These are phyloP conservation scores for Citrus australasica DNA, from an alignment of 345 rosid genomes.

Conservation along the genomic window DNA sequence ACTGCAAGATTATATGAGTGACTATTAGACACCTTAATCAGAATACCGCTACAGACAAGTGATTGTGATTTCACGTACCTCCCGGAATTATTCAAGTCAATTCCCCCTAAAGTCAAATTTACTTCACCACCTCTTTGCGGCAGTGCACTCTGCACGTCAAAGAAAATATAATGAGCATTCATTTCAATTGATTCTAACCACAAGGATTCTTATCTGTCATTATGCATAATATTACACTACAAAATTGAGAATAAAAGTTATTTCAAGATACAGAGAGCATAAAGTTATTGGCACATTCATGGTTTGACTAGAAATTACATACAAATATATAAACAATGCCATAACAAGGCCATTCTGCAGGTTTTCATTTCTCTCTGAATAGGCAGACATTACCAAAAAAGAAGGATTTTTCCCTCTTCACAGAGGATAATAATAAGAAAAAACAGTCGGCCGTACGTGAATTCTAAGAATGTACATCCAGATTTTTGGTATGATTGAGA, in stretches of 20 bases:
- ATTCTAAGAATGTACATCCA: background rate
- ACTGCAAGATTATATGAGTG: slow-evolving; percentile 42
- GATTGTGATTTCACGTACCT: slow-evolving; percentile 45
- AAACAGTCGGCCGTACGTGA: background rate
- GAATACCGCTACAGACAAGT: slow-evolving; percentile 14
- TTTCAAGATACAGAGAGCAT: background rate
- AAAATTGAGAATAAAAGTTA: background rate
- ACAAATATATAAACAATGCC: background rate
- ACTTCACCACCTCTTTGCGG: slow-evolving; percentile 97
- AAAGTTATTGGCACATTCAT: background rate
- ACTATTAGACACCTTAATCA: slow-evolving; percentile 18
- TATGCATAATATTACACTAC: background rate
- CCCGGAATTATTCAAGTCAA: slow-evolving; percentile 95
- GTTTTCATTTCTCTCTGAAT: background rate
- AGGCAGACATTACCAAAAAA: background rate
- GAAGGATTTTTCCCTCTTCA: background rate
- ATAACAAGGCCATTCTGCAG: background rate
- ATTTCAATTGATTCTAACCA: background rate
- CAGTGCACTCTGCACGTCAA: slow-evolving; percentile 64
- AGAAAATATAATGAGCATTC: slow-evolving; percentile 11
- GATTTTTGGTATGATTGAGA: background rate
- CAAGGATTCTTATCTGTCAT: background rate
- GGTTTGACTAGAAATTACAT: background rate
- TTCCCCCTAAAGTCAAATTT: slow-evolving; percentile 91
- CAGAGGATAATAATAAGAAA: background rate